These are phyloP conservation scores for Corinectria fuckeliana DNA, from an alignment of 2,329 filamentous ascomycete genomes.

Conservation along the genomic window DNA sequence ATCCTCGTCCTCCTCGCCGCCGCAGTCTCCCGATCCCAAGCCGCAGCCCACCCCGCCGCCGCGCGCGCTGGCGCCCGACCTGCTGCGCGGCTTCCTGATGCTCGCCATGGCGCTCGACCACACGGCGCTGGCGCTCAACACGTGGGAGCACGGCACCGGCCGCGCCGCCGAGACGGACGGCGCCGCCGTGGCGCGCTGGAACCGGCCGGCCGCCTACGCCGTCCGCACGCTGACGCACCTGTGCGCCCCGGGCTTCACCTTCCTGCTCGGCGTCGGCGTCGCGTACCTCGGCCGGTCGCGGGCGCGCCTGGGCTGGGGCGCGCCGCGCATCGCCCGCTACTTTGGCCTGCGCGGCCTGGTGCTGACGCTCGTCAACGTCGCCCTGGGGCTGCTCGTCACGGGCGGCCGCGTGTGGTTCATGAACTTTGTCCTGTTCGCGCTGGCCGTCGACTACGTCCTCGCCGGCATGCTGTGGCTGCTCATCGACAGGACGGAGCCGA, in stretches of 20 bases:
- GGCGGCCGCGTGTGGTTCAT: slow-evolving; percentile 49
- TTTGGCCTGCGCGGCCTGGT: slow-evolving; percentile 47
- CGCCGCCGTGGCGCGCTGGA: slow-evolving; percentile 45
- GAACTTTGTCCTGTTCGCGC: slow-evolving; percentile 52
- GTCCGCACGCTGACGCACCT: slow-evolving; percentile 52
- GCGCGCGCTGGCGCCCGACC: slow-evolving; percentile 51
- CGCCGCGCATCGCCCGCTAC: slow-evolving; percentile 44
- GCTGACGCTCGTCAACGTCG: slow-evolving; percentile 42
- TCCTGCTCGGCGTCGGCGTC: slow-evolving; percentile 54
- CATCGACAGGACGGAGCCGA: slow-evolving; percentile 44
- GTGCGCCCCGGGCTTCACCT: slow-evolving; percentile 53
- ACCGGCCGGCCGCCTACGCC: slow-evolving; percentile 45
- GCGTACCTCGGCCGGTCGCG: slow-evolving; percentile 54
- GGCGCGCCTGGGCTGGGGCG: slow-evolving; percentile 47
- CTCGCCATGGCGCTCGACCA: slow-evolving; percentile 54
- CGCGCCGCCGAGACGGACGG: slow-evolving; percentile 47
- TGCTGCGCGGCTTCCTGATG: slow-evolving; percentile 54
- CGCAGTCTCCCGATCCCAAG: no score
- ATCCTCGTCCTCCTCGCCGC: no score
- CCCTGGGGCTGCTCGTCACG: slow-evolving; percentile 43
- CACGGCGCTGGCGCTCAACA: slow-evolving; percentile 45
- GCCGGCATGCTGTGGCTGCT: slow-evolving; percentile 50
- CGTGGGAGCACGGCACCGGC: slow-evolving; percentile 51
- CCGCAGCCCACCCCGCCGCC: slow-evolving; percentile 13
- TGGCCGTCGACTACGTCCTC: slow-evolving; percentile 54